phyloP scores from a whole-genome alignment of 2,329 filamentous ascomycete genomes.

The Sordariomycetes sp. region DNA sequence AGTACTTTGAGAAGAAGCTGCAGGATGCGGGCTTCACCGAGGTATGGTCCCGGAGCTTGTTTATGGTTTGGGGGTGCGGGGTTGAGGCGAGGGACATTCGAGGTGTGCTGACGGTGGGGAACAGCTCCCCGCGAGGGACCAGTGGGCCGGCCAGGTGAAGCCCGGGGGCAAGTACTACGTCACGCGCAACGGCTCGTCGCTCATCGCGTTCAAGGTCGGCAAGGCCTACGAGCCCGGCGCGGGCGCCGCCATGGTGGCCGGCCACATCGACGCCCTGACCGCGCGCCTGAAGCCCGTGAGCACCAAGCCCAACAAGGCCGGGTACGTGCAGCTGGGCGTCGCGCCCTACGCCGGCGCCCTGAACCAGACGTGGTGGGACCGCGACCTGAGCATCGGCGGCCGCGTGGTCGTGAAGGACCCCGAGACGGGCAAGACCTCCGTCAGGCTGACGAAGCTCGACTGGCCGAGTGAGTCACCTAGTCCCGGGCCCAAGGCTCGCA shows the following conservation, averaged over 20 bases:
- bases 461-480: slow-evolving; percentile 52
- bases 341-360: slow-evolving; percentile 86
- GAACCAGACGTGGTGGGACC: slow-evolving; percentile 92
- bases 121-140: slow-evolving; percentile 67
- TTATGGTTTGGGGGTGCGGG: neutral
- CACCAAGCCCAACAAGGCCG: slow-evolving; percentile 70
- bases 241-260: slow-evolving; percentile 78
- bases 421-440: slow-evolving; percentile 62
- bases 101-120: neutral
- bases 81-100: neutral
- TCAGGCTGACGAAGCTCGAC: slow-evolving; percentile 77
- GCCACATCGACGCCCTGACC: slow-evolving; percentile 87
- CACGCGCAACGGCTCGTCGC: slow-evolving; percentile 72
- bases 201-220: slow-evolving; percentile 80
- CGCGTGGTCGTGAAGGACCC: slow-evolving; percentile 73
- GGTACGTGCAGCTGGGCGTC: slow-evolving; percentile 81
- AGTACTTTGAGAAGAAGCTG: slow-evolving; percentile 65
- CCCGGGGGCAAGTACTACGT: slow-evolving; percentile 82
- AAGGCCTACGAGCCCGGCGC: slow-evolving; percentile 73
- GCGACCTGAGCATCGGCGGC: slow-evolving; percentile 84
- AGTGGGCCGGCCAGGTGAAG: slow-evolving; percentile 63
- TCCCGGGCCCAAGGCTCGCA: neutral
- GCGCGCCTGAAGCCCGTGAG: slow-evolving; percentile 87
- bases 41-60: slow-evolving; percentile 27
- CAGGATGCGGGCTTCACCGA: slow-evolving; percentile 61